phyloP scores from a whole-genome alignment of 1,284 basidiomycete species.

The Ustilago nuda region DNA sequence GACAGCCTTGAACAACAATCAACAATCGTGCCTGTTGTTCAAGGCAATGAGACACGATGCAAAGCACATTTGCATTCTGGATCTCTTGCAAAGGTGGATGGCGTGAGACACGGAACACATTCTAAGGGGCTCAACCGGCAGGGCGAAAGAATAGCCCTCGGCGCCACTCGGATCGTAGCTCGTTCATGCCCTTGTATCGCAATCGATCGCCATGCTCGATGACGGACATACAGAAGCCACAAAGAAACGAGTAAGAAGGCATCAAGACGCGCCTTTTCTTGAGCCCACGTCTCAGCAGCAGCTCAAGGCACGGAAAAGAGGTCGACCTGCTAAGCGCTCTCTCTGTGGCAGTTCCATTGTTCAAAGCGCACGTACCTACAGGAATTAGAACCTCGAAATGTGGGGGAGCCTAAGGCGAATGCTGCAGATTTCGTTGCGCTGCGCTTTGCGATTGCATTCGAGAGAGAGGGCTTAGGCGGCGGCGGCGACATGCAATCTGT shows the following conservation, averaged over 20 bases:
- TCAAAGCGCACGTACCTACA: no score
- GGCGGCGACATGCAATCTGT: neutral
- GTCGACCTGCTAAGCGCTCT: no score
- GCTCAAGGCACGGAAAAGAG: neutral
- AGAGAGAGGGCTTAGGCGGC: neutral
- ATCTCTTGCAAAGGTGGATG: neutral
- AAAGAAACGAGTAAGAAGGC: neutral
- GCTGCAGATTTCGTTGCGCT: neutral
- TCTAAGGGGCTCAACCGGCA: neutral
- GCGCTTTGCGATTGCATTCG: neutral
- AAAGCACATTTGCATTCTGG: neutral
- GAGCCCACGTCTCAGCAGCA: neutral
- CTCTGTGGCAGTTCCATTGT: no score
- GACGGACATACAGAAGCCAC: slow-evolving; percentile 1
- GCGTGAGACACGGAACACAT: slow-evolving; percentile 1
- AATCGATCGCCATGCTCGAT: neutral
- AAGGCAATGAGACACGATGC: neutral
- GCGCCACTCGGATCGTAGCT: neutral
- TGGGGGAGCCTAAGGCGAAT: neutral
- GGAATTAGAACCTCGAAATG: slow-evolving; percentile 3
- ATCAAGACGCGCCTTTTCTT: neutral
- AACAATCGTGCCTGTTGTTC: neutral
- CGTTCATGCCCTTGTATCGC: neutral
- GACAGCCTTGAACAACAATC: no score
- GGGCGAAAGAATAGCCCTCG: neutral